Evolutionary conservation across 1,284 basidiomycete genomes (phyloP).

Genomic region (Cronartium ribicola): DNA sequence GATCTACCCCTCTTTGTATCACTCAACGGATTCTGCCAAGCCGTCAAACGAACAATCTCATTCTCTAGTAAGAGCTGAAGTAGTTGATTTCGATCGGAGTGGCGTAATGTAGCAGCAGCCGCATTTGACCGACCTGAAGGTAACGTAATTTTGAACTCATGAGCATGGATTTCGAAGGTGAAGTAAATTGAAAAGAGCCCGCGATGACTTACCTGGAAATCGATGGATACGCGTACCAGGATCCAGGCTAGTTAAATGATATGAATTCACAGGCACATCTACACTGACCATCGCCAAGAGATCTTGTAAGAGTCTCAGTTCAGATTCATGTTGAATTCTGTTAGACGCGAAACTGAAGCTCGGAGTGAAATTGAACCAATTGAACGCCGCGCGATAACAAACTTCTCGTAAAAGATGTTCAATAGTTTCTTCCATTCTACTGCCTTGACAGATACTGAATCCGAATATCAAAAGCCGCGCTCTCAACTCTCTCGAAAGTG

Average conservation of each 20-base stretch:
- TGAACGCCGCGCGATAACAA: conserved; percentile 74
- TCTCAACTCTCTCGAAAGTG: conserved; percentile 79
- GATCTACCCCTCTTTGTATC: conserved; percentile 67
- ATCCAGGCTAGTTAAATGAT: conserved; percentile 28
- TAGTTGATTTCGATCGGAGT: conserved; percentile 66
- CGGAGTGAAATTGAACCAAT: conserved; percentile 68
- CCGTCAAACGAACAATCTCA: conserved; percentile 75
- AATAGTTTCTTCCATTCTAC: conserved; percentile 74
- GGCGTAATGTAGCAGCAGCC: conserved; percentile 51
- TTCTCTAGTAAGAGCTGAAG: conserved; percentile 80
- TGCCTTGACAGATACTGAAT: conserved; percentile 85
- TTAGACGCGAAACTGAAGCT: conserved; percentile 28
- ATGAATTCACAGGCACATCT: conserved; percentile 34
- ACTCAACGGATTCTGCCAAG: conserved; percentile 85
- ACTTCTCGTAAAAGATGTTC: conserved; percentile 72
- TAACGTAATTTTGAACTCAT: background rate
- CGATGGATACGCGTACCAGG: conserved; percentile 3
- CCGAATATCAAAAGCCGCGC: conserved; percentile 88
- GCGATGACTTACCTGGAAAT: conserved; percentile 23
- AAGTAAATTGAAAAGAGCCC: background rate
- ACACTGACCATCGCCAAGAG: conserved; percentile 29
- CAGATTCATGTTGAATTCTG: conserved; percentile 31
- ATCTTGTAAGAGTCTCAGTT: conserved; percentile 33
- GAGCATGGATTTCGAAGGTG: background rate
- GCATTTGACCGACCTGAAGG: conserved; percentile 44